Evolutionary conservation across 106 monocot genomes (phyloP), one percentile per base, ranked within the genome.

Genomic region (Allium cepa): DNA sequence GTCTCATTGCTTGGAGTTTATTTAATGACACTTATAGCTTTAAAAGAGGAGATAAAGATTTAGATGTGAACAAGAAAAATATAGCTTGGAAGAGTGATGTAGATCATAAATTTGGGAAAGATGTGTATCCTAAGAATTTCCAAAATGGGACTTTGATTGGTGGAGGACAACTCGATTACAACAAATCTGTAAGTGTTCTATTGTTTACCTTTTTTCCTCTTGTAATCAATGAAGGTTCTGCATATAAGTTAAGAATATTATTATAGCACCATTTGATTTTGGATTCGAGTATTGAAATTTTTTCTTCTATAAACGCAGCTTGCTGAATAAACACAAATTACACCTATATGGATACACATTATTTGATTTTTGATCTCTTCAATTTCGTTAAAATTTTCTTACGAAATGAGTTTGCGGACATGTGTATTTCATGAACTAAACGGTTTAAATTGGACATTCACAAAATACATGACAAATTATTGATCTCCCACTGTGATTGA

Each of bases 71-170:
- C 76, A 97, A 86, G 76, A 82, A 73, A 15, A 75, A 63, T n/a
- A 97, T 97, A 68, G 83, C 92, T 17, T 97, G 96, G 92, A 89
- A 92, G 84, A 92, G 96, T 60, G 96, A 96, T 60, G 85, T 85
- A 65, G 88, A 96, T 14, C 85, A 88, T 76, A 96, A 96, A 64
- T 96, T 96, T 74, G 96, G 96, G 17, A 74, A 73, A 17, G 72
- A 95, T 82, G 96, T 96, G 4, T 96, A 57, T 60, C 96, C 96
- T 7, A 83, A 60, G 64, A 96, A 96, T 71, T 96, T 96, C 75
- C 96, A 96, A 73, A 84, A 72, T 61, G 86, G 88, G 18, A 17
- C 49, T 60, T 64, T 96, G 45, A 86, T 78, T 52, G 96, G 96
- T 64, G 96, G 96, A 56, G 76, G 59, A 47, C 85, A 48, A 63